Evolutionary conservation across 2,329 filamentous ascomycete genomes (phyloP).

Genomic region (Chrysoporthe cubensis): DNA sequence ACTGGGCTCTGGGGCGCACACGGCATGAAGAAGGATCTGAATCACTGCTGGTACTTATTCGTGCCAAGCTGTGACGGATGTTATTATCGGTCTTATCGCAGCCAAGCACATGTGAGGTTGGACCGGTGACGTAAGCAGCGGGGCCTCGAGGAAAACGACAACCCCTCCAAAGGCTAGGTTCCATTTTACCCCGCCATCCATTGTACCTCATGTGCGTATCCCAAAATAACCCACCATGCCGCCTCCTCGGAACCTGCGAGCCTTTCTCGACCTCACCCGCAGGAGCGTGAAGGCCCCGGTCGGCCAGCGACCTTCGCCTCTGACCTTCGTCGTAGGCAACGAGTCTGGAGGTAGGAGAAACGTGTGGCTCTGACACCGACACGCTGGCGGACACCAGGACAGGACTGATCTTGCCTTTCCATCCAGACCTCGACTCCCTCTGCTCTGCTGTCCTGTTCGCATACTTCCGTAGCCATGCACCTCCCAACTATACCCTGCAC

Average conservation of each 20-base stretch:
- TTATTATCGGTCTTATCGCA: neutral
- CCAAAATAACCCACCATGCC: conserved; percentile 20
- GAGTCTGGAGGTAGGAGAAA: conserved; percentile 64
- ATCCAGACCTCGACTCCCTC: conserved; percentile 76
- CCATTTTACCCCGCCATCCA: conserved; percentile 8
- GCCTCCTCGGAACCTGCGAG: conserved; percentile 41
- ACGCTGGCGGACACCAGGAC: neutral
- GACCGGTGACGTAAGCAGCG: conserved; percentile 5
- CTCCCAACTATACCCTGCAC: conserved; percentile 57
- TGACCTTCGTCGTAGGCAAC: conserved; percentile 69
- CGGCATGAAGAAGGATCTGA: too few relatives aligned
- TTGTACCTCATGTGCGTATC: neutral
- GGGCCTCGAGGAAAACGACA: neutral
- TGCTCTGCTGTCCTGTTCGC: conserved; percentile 74
- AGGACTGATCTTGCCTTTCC: neutral
- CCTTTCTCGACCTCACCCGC: conserved; percentile 57
- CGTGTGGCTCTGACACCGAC: neutral
- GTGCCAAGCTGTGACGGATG: neutral
- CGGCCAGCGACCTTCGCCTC: conserved; percentile 48
- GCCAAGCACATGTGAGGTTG: conserved; percentile 1
- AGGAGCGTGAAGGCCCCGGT: conserved; percentile 50
- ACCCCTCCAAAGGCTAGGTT: conserved; percentile 8
- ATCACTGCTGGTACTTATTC: too few relatives aligned
- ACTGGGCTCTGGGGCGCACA: too few relatives aligned
- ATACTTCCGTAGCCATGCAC: conserved; percentile 68